These are phyloP conservation scores for Ceratobasidium sp. DNA, from an alignment of 1,284 basidiomycete genomes.

Conservation along the genomic window DNA sequence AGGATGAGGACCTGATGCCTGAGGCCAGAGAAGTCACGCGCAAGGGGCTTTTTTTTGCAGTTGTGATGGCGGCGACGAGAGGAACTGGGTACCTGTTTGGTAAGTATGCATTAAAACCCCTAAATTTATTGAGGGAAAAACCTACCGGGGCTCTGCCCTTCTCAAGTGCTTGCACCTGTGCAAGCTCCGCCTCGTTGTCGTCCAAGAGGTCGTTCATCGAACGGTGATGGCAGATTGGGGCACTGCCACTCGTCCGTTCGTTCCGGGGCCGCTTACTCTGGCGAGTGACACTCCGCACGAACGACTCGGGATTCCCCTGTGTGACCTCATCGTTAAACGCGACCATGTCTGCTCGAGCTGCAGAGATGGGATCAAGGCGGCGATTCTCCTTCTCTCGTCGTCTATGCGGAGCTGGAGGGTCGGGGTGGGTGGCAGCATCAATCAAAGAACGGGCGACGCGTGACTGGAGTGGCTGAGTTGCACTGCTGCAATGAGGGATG, in stretches of 20 bases:
- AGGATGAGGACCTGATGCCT: not conserved
- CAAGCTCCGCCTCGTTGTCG: not conserved
- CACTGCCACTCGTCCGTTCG: not conserved
- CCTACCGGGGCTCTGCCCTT: not conserved
- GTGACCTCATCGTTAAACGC: conserved; percentile 6
- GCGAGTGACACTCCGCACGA: not conserved
- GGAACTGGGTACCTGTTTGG: no score
- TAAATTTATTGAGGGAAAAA: not conserved
- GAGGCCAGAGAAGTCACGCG: conserved; percentile 7
- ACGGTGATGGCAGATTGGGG: not conserved
- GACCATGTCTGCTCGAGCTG: not conserved
- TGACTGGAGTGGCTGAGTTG: not conserved
- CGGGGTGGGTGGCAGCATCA: not conserved
- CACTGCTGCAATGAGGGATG: not conserved
- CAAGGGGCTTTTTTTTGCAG: conserved; percentile 28
- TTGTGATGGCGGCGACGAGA: conserved; percentile 1
- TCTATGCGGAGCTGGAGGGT: not conserved
- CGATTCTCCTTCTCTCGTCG: not conserved
- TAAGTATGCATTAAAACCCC: no score
- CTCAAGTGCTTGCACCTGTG: not conserved
- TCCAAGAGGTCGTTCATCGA: not conserved
- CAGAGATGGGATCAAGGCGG: not conserved
- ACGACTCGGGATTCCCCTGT: not conserved
- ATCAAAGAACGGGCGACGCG: not conserved
- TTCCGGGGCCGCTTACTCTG: not conserved